Base-by-base conservation (phyloP, 495 filamentous ascomycete species). In the Clohesyomyces aquaticus region DNA sequence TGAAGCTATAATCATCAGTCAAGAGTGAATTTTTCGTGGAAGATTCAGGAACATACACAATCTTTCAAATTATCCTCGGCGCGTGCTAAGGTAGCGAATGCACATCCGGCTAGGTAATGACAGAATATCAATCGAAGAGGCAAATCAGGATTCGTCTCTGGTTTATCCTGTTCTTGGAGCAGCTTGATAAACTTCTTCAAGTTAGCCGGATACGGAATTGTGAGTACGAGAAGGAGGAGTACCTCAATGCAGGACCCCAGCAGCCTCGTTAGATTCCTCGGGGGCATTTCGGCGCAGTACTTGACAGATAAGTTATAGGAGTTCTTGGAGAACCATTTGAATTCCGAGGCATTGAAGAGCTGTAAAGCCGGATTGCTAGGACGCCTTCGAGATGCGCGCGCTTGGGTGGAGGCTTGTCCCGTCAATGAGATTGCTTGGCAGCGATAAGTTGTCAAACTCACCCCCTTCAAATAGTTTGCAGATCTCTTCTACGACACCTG, bases 271-370 rank as follows among this genome's bases (percentile, higher is more conserved):
- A 83, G 78, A 45, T 76, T 73, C 8, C 76, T 72, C 4, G 84
- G 78, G 18, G 80, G 69, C 79, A 88, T 86, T 12, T 65, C 73
- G 0, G 77, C 78, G 32, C 84, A 82, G 41, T 83, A 76, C 65
- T 86, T 84, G 1, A 93, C 71, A 0, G 85, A 83, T 23, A 91
- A 72, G 65, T 93, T 91, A 73, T 94, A 96, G 6, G 84, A 83
- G 65, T 87, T 91, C 55, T 85, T 83, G 48, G 84, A 86, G 73
- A 95, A 91, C 91, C 91, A 94, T 70, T 93, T 81, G 1, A 93
- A 77, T 61, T 95, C 90, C 25, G 76, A 75, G 21, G 80, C 47
- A 1, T 76, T 82, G 72, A 89, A 88, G 14, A 81, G 72, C 72
- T 68, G 73, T 60, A 25, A 71, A 59, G 58, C 73, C 63, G 19